Evolutionary conservation across 192 early-diverging fungal species (phyloP), one percentile per base, ranked within the genome.

Genomic region (Phycomyces nitens): DNA sequence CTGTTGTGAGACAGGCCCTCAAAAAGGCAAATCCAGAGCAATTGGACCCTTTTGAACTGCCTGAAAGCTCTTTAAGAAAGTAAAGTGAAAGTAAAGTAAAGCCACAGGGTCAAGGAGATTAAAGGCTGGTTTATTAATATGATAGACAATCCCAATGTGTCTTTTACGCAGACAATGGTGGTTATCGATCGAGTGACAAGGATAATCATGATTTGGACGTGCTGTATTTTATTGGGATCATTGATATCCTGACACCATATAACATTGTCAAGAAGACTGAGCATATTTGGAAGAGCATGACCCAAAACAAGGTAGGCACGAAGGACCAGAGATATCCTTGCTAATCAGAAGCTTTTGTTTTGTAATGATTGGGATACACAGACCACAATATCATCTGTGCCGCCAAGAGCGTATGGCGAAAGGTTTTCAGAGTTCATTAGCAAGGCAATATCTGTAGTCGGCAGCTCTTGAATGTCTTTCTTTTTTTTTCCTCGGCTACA

Each of bases 231-330:
- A 82, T 99, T 56, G 94, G 94, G 6, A 86, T 95, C 67, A 99
- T 97, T 54, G 95, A 97, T 65, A 97, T 99, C 49, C 83, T 97
- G 53, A 96, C 94, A 21, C 85, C 90, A 3, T 97, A 95, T 78
- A 90, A 92, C 74, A 68, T 82, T 27, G 72, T 84, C 44, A 96
- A 97, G 77, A 89, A 88, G 65, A 61, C 87, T 24, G 94, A 97
- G 71, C 89, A 91, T 64, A 69, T 88, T 21, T 94, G 88, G 81
- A 98, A 95, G 75, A 75, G 84, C 20, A 63, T 97, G 38, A 79
- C 79, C 18, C 78, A 90, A 60, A 90, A 95, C 64, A 79, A 81
- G 76, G 57, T 63, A 41, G 43, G 8, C 14, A 7, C 10, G 1
- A n/a, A 21, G 21, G 15, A 18, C 18, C 21, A 9, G 14, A 41